These are phyloP conservation scores for Primulina tabacum DNA, from an alignment of 257 asterid species.

Conservation along the genomic window DNA sequence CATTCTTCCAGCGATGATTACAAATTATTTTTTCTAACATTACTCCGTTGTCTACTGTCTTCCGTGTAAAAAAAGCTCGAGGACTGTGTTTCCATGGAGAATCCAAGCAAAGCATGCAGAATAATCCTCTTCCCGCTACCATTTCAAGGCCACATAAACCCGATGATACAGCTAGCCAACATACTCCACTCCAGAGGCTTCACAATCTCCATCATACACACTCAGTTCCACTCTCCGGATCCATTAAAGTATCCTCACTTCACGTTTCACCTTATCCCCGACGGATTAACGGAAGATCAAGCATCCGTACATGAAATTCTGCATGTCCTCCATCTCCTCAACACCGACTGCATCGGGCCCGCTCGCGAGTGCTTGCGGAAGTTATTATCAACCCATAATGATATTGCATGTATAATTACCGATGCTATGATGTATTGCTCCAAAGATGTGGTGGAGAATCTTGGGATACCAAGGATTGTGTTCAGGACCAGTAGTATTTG, in stretches of 20 bases:
- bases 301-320: not conserved
- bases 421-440: slow-evolving; percentile 27
- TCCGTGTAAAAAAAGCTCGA: too few species aligned
- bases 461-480: slow-evolving; percentile 41
- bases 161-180: too few species aligned
- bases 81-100: too few species aligned
- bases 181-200: too few species aligned
- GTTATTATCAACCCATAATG: slow-evolving; percentile 16
- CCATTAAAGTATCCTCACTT: too few species aligned
- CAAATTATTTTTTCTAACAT: too few species aligned
- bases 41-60: too few species aligned
- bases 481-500: slow-evolving; percentile 30
- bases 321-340: slow-evolving; percentile 22
- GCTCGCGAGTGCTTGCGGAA: slow-evolving; percentile 20
- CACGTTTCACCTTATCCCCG: slow-evolving; percentile 26
- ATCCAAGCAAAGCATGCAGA: too few species aligned
- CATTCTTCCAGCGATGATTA: too few species aligned
- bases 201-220: too few species aligned
- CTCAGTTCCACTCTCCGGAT: too few species aligned
- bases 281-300: slow-evolving; percentile 19
- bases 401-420: slow-evolving; percentile 23
- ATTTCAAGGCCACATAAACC: slow-evolving; percentile 52
- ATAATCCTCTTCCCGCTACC: slow-evolving; percentile 34
- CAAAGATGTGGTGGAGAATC: slow-evolving; percentile 24
- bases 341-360: slow-evolving; percentile 20